Base-by-base conservation (phyloP, 1,284 basidiomycete genomes). In the Neonothopanus nambi region DNA sequence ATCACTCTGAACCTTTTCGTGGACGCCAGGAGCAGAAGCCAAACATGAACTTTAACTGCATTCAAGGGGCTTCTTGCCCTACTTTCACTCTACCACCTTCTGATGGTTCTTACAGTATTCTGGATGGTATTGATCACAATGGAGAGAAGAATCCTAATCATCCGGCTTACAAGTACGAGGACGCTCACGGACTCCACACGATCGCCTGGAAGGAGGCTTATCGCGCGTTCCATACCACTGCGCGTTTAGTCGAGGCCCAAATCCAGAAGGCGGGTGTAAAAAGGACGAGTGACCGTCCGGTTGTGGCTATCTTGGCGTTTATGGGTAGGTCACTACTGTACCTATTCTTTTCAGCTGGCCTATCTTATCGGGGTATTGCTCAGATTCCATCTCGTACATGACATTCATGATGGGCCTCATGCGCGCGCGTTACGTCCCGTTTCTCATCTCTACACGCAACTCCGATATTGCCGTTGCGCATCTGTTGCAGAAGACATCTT, bases 381-480 rank as follows among this genome's bases (percentile, higher is more conserved):
- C 24, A 62, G 65, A 66, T 43, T 47, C 61, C 13, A 56, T 64
- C 38, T 54, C 55, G 2, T 64, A 56, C 35, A 52, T 57, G 21
- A 56, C 62, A 7, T 20, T 58, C 20, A 36, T 63, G 5, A 17
- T 61, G 9, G 61, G 57, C 39, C 52, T 61, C 20, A 57, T 63
- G 55, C 59, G 51, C 5, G 56, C 57, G 8, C 61, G 62, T 7
- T 59, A 45, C 24, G 45, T 47, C 4, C 53, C 58, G 2, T 66
- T 68, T 51, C 59, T 61, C 3, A 58, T 68, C 41, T 68, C 67
- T 12, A 56, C 57, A 15, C 57, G 60, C 11, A 61, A 61, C 38
- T 61, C 60, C 12, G 51, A 41, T 12, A 48, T 49, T 8, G 59
- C 56, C 11, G 51, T 61, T 20, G 60, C 59, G 12, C 57, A 61